Base-by-base conservation (phyloP, 1,284 basidiomycete species). In the Austroboletus novae-zelandiae region DNA sequence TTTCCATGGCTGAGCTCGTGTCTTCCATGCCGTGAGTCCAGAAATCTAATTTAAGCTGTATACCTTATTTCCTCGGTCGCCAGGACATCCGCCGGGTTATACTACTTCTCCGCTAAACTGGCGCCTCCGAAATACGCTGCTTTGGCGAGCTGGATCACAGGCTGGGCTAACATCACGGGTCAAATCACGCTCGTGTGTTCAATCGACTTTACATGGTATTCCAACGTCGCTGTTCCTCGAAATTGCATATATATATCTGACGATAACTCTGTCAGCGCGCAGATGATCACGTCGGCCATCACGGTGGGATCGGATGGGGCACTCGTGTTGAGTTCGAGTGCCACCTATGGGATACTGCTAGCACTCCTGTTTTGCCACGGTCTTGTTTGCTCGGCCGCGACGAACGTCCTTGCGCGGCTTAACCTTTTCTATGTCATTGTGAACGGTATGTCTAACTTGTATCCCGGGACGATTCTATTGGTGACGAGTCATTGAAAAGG, bases 221-320 rank as follows among this genome's bases (percentile, higher is more conserved):
- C 57, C 30, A 27, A 15, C 5, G 23, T 25, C 11, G 1, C 9
- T 8, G 10, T 32, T 27, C 2, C 11, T 39, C n/a, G 15, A 9
- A 2, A 17, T 25, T n/a, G n/a, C n/a, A 4, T 2, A n/a, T 34
- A 4, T 2, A n/a, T 34, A 34, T 43, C 43, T 69, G 40, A 59
- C 14, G 3, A 34, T 25, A 37, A 30, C 13, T 5, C 8, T 13
- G 17, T 50, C 36, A 79, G 75, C 40, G 86, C 86, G 4, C 81
- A 87, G 62, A 89, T 89, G 86, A 87, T 89, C 51, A 78, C 84
- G 5, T 84, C 84, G 3, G 85, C 84, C 1, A 76, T 87, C 31
- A 73, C 80, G 6, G 84, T 89, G 0, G 71, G 71, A 20, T 78
- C 82, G 4, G 71, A 84, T 54, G 83, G 82, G 9, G 62, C 71